Evolutionary conservation across 768 basidiomycete genomes (phyloP), one percentile per base, ranked within the genome.

Genomic region (Hypholoma sublateritium): DNA sequence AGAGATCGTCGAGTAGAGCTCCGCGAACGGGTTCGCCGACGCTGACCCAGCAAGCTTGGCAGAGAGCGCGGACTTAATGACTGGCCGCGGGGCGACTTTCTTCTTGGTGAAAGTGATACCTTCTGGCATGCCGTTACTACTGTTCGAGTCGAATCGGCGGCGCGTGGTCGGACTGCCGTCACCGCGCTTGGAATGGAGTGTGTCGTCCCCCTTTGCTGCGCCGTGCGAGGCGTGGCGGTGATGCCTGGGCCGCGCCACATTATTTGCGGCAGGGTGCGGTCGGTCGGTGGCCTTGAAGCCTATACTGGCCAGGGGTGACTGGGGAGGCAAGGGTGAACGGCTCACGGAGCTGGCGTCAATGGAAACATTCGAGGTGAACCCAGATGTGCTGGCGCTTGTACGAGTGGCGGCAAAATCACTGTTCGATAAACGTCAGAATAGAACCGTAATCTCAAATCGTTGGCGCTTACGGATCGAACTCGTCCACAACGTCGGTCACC

Each of bases 1-100:
- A 0, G 91, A 88, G 21, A 95, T 90, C 5, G 89, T 83, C 8
- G 88, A 88, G 67, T 98, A 98, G 28, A 91, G 73, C 64, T 95
- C 88, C 5, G 88, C 79, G 70, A 95, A 97, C 2, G 96, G 95
- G 69, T 96, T 97, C 11, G 88, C 79, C 11, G 83, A 77, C 35
- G 81, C 76, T 2, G 88, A 80, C 3, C 85, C 80, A 1, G 88
- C 88, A 25, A 98, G 80, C 76, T 92, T 85, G 0, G 86, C 74
- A 0, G 90, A 86, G 13, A 97, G 75, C 17, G 86, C 81, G 1
- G 93, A 95, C 64, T 77, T 78, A 9, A 69, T 74, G 0, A 80
- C 71, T 25, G 70, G 74, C 8, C 69, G 50, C 0, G 82, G 76
- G 0, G 63, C 60, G 4, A 91, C 77, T 43, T 76, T 77, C 63